Base-by-base conservation (phyloP, 768 basidiomycete genomes). In the Leccinum truebloodii region DNA sequence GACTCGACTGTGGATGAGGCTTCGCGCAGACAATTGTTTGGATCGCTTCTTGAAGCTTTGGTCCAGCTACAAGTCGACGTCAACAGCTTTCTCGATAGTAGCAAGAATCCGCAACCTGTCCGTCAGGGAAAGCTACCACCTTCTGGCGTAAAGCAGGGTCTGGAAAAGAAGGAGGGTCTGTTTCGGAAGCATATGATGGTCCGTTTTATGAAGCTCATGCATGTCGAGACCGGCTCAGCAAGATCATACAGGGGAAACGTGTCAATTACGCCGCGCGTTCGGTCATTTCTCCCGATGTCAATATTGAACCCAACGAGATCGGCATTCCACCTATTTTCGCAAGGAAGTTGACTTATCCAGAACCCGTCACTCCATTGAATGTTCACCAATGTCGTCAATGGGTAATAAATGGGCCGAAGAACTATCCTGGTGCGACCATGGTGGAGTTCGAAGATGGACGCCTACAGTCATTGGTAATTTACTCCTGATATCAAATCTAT, bases 111-210 rank as follows among this genome's bases (percentile, higher is more conserved):
- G 6, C 80, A 86, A 35, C 82, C 86, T n/a, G 78, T 92, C 59
- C 82, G 90, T 55, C 88, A 90, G 69, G 97, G 96, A 3, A 94
- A 94, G 70, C 79, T 92, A 20, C 95, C 95, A 30, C 95, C 95
- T 35, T 81, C 88, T 49, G 97, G 97, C 63, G 87, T 99, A 63
- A 99, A 98, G 80, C 96, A 99, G 75, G 85, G 90, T 13, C 77
- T 99, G 67, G 97, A 99, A 79, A 99, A 98, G 83, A 99, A 99
- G 76, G 97, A 98, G 65, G 97, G 97, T 50, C 73, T 99, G 53
- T 99, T 99, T 83, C 83, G 97, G 59, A 97, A 95, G 77, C 87
- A 99, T 70, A 98, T 99, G 97, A 99, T 99, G 97, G 95, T 94
- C 59, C 59, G 83, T 74, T 26, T 41, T 54, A 57, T 54, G 30